Evolutionary conservation across 768 basidiomycete genomes (phyloP).

Genomic region (Leccinum longicurvipes): DNA sequence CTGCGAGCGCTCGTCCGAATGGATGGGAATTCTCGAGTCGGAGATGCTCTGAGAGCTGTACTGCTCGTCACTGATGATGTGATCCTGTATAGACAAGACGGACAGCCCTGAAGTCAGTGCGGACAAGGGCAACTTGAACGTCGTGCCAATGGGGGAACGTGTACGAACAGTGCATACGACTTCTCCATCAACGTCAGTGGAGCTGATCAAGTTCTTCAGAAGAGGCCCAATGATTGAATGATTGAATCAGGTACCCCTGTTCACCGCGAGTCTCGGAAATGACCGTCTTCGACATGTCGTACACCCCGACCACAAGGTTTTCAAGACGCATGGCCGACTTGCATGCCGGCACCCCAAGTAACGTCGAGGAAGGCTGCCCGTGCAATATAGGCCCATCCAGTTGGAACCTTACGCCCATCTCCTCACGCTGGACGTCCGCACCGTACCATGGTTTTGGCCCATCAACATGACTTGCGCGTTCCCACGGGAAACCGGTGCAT

Average conservation of each 20-base stretch:
- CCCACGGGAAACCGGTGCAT: constrained; percentile 43
- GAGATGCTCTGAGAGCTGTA: background rate
- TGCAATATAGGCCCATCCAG: constrained; percentile 49
- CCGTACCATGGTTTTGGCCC: too few relatives aligned
- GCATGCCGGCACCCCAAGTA: constrained; percentile 47
- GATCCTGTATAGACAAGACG: background rate
- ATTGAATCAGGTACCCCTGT: constrained; percentile 45
- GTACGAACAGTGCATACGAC: constrained; percentile 23
- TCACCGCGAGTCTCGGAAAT: constrained; percentile 34
- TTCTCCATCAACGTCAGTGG: background rate
- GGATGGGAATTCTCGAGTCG: background rate
- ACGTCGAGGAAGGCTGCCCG: background rate
- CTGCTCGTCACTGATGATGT: background rate
- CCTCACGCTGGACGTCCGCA: background rate
- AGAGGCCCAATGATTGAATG: constrained; percentile 32
- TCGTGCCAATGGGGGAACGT: constrained; percentile 39
- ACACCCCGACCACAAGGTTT: constrained; percentile 33
- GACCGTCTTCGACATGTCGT: background rate
- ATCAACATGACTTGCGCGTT: background rate
- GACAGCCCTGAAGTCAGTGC: background rate
- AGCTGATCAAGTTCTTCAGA: background rate
- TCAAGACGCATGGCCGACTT: constrained; percentile 42
- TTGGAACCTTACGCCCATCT: constrained; percentile 50
- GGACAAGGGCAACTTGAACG: background rate
- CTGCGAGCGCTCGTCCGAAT: background rate